Percentiles rank a stretch among this genome's conserved stretches.
Evolutionary conservation across 352 stramenopile species (phyloP).

Genomic region (Peronospora tabacina): DNA sequence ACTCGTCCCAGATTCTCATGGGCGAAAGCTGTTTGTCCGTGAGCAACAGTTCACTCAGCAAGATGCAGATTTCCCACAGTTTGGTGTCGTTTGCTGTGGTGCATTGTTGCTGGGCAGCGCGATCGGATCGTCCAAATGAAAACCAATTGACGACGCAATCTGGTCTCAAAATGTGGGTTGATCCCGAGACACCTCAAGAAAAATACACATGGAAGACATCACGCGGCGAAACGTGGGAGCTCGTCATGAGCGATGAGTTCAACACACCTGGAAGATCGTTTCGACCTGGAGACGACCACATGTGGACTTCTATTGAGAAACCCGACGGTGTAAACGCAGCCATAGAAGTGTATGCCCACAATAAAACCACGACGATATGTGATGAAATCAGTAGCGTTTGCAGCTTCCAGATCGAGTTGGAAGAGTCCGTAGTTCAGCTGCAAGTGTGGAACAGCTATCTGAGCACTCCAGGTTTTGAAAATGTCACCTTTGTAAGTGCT

Average conservation of each 20-base stretch:
- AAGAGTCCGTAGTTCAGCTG: constrained; percentile 25
- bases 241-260: constrained; percentile 94
- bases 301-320: constrained; percentile 90
- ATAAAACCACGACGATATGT: constrained; percentile 46
- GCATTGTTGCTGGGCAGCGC: neutral
- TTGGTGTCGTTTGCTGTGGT: neutral
- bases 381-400: constrained; percentile 22
- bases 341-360: constrained; percentile 89
- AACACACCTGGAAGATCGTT: constrained; percentile 78
- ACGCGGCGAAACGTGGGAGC: constrained; percentile 54
- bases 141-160: constrained; percentile 27
- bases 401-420: constrained; percentile 36
- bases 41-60: neutral
- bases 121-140: constrained; percentile 9
- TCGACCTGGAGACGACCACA: constrained; percentile 80
- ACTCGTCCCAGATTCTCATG: neutral
- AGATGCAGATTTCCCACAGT: neutral
- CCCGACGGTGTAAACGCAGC: constrained; percentile 87
- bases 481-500: constrained; percentile 35
- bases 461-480: constrained; percentile 28
- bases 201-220: constrained; percentile 28
- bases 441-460: constrained; percentile 43
- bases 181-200: constrained; percentile 33
- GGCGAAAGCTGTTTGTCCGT: neutral
- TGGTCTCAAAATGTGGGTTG: constrained; percentile 41